Base-by-base conservation (phyloP, 1,284 basidiomycete species). In the Cryptococcus sp. region DNA sequence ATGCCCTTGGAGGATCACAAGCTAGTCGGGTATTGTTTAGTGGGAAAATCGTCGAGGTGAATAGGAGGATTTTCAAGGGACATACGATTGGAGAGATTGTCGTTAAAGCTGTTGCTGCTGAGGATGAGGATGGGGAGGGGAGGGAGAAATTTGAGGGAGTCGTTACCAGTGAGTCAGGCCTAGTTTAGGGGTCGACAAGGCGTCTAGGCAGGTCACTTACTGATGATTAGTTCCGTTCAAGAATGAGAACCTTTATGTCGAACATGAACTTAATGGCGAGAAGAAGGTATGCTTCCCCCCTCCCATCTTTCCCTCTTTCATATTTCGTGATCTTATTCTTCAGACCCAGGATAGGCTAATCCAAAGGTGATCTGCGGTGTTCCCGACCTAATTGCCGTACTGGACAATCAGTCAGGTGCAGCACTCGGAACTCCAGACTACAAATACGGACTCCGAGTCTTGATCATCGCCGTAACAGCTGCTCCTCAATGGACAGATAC, bases 401-500 rank as follows among this genome's bases (percentile, higher is more conserved):
- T 83, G 11, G 82, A 83, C 60, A 78, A 80, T 7, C 79, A 80
- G 47, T 80, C 76, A 52, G 82, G 82, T 5, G 72, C 76, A 1
- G 78, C 80, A 16, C 73, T 84, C 18, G 82, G 83, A 13, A 79
- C 78, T 2, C 78, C 74, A 9, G 78, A 80, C 50, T 78, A 78
- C 61, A 78, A 77, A 54, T 83, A 82, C 57, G 82, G 83, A 10
- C 66, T 82, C 39, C 77, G 80, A 28, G 82, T 82, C 9, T 71
- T 80, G 11, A 81, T 84, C 45, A 69, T 84, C 11, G 82, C 79
- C 14, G 73, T 83, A 32, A 78, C 80, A 18, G 80, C 77, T 11
- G 77, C 80, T 11, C 80, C 81, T 14, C 78, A 78, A 48, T 83
- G 82, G 82, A 82, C 81, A 10, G 59, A 67, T 19, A 77, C 80